Evolutionary conservation across 2,329 filamentous ascomycete species (phyloP).

Genomic region (Apiospora koreana): DNA sequence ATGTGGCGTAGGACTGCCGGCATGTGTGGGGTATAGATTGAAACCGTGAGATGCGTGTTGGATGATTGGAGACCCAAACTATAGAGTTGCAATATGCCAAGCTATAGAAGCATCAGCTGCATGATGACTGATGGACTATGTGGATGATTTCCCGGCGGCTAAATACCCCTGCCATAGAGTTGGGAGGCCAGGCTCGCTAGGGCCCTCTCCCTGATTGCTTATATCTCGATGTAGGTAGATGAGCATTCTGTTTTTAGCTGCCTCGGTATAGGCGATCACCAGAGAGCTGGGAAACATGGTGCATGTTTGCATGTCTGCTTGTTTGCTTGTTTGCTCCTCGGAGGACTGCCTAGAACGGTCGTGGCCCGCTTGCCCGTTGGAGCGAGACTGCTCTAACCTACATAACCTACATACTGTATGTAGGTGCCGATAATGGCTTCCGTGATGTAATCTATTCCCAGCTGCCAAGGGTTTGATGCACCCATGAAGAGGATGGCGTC

Average conservation of each 20-base stretch:
- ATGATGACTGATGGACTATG: background rate
- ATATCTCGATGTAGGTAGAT: no score
- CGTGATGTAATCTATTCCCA: background rate
- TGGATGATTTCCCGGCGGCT: background rate
- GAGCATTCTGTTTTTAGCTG: background rate
- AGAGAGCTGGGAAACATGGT: background rate
- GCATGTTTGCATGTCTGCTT: background rate
- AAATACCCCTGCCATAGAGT: background rate
- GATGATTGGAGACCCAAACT: background rate
- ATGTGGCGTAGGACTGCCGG: background rate
- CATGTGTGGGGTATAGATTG: conserved; percentile 14
- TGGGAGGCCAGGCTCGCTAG: no score
- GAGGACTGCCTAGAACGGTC: background rate
- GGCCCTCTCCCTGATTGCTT: background rate
- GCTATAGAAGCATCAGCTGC: background rate
- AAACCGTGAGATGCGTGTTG: background rate
- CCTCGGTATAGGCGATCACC: background rate
- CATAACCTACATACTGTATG: no score
- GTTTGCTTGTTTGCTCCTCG: no score
- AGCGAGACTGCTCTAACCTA: background rate
- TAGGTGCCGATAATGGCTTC: background rate
- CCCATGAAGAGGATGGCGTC: background rate
- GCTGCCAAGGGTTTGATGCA: background rate
- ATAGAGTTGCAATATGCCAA: background rate
- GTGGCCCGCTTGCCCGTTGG: background rate